These are phyloP conservation scores for Tieghemostelium lacteum DNA, from an alignment of 78 protist genomes.

Conservation along the genomic window DNA sequence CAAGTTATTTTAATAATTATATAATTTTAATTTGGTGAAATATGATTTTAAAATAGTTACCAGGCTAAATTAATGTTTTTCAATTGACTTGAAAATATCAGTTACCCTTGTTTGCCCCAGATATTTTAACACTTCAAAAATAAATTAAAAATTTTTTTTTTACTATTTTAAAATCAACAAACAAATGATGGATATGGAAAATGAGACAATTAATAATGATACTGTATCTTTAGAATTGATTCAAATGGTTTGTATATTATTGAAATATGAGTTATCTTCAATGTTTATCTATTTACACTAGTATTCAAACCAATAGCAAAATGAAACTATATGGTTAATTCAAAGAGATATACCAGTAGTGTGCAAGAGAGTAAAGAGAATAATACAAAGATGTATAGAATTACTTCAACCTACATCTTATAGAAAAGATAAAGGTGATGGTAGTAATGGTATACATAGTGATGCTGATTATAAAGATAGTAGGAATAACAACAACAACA, in stretches of 20 bases:
- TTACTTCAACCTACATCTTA: slow-evolving; percentile 35
- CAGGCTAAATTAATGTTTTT: no score
- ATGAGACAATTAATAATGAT: not conserved
- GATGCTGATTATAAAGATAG: not conserved
- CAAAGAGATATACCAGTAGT: slow-evolving; percentile 58
- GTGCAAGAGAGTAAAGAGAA: slow-evolving; percentile 59
- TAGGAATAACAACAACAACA: slow-evolving; percentile 6
- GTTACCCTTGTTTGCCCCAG: not conserved
- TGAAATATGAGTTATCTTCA: no score
- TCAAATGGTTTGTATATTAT: slow-evolving; percentile 39
- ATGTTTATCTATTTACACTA: not conserved
- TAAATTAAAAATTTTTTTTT: no score
- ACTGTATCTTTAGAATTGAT: not conserved
- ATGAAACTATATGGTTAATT: slow-evolving; percentile 66
- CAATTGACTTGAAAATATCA: no score
- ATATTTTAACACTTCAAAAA: not conserved
- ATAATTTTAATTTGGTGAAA: no score
- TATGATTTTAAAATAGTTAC: no score
- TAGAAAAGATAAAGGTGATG: not conserved
- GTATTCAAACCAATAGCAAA: slow-evolving; percentile 13
- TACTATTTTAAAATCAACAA: no score
- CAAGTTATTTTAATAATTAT: no score
- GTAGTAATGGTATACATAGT: not conserved
- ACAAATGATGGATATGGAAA: not conserved
- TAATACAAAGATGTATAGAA: slow-evolving; percentile 66